Base-by-base conservation (phyloP, 1,139 yeast species). In the Meyerozyma smithsonii region DNA sequence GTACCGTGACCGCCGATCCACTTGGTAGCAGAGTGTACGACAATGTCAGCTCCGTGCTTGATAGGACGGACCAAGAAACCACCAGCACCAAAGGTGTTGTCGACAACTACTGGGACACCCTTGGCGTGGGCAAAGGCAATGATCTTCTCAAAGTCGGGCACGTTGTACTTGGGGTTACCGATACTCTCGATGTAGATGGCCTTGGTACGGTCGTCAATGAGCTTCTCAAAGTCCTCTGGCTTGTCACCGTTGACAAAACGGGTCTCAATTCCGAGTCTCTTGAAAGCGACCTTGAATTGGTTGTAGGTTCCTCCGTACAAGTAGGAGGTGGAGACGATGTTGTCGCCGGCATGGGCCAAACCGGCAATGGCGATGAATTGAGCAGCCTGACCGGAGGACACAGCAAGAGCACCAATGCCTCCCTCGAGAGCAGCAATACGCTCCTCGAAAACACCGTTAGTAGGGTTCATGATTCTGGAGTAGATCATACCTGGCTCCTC, bases 1-100 rank as follows among this genome's bases (percentile, higher is more conserved):
- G 89, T 89, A 58, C 97, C 97, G 61, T 90, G 97, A 46, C 97
- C 98, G 50, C 96, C 96, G 52, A 92, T 89, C 96, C 97, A 92
- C 66, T 92, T 92, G 42, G 97, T 92, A 41, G 97, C 96, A 42
- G 97, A 89, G 65, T 90, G 96, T 34, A 75, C 79, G 28, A 77
- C 76, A 46, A 88, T 84, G 59, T 88, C 95, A 34, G 88, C 97
- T 50, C 97, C 97, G 55, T 78, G 85, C 46, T 84, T 85, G 51
- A 92, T 64, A 47, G 98, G 98, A 54, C 78, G 81, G 46, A 88
- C 76, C 54, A 86, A 77, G 72, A 67, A 89, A 38, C 97, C 97
- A 62, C 96, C 97, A 36, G 97, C 97, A 58, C 96, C 97, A 55
- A 90, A 90, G 23, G 98, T 92, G 78, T 92, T 92, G 69, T 92